Percentiles rank a stretch among this genome's conserved stretches.
Conservation (phyloP, 768 basidiomycete genomes). For the Dacryopinax primogenitus region DNA sequence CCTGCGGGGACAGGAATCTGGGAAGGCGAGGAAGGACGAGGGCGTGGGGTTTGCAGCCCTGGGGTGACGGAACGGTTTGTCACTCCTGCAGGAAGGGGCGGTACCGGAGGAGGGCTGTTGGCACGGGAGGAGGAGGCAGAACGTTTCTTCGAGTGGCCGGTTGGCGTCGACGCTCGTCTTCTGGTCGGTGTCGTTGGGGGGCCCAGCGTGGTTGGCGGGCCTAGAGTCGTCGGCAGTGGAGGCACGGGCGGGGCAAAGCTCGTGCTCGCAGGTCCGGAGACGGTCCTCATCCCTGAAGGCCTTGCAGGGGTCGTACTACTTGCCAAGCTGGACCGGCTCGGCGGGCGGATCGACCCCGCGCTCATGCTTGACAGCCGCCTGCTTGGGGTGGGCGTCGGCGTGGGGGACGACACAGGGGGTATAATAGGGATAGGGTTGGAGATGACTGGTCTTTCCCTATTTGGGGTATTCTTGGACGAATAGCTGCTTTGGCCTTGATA, state of each 20-base stretch:
- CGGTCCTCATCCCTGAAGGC: constrained; percentile 8
- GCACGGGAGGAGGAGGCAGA: constrained; percentile 15
- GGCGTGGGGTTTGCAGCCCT: constrained; percentile 11
- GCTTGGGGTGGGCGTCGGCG: background rate
- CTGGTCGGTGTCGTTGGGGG: background rate
- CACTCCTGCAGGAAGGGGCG: constrained; percentile 41
- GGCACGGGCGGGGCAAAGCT: constrained; percentile 17
- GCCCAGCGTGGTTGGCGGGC: background rate
- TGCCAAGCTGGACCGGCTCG: constrained; percentile 14
- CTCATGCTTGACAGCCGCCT: constrained; percentile 9
- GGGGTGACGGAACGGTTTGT: constrained; percentile 34
- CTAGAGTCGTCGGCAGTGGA: constrained; percentile 30
- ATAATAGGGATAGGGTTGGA: constrained; percentile 11
- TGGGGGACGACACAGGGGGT: background rate
- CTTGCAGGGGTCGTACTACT: constrained; percentile 11
- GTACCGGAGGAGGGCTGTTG: constrained; percentile 37
- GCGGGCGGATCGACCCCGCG: constrained; percentile 7
- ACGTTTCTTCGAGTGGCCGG: background rate
- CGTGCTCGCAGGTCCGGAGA: constrained; percentile 6
- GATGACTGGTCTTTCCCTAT: constrained; percentile 10
- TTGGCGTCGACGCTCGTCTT: background rate
- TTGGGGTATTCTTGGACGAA: background rate
- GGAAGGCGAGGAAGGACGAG: constrained; percentile 11
- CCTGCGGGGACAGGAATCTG: constrained; percentile 39
- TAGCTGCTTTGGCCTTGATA: constrained; percentile 35